Conservation (phyloP, 768 basidiomycete species). For the Lepiota subincarnata region DNA sequence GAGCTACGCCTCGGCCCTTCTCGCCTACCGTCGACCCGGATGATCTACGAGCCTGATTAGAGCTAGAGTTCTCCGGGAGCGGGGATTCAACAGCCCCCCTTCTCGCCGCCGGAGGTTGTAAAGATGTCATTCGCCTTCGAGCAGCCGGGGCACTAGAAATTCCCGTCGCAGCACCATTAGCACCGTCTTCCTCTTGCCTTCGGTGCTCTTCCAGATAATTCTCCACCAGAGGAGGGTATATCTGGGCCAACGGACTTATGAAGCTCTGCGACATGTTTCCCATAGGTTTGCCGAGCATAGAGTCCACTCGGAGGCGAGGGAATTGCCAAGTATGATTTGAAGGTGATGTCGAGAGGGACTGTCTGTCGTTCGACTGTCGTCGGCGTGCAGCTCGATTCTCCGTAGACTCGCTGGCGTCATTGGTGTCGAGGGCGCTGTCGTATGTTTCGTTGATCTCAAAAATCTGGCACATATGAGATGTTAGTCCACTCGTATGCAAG, state of each 20-base stretch:
- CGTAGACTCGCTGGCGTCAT: conserved; percentile 29
- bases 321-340: conserved; percentile 19
- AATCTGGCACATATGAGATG: conserved; percentile 38
- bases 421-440: conserved; percentile 54
- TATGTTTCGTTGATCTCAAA: conserved; percentile 76
- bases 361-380: neutral
- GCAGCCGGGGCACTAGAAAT: neutral
- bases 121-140: conserved; percentile 20
- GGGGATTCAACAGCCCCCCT: neutral
- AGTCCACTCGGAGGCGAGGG: conserved; percentile 39
- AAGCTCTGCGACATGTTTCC: conserved; percentile 27
- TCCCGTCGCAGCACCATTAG: neutral
- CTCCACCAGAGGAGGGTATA: conserved; percentile 64
- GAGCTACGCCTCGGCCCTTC: conserved; percentile 2
- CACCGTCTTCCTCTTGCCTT: neutral
- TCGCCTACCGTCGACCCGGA: conserved; percentile 6
- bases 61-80: neutral
- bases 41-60: neutral
- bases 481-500: neutral
- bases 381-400: conserved; percentile 9
- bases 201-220: conserved; percentile 22
- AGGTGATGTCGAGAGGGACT: conserved; percentile 8
- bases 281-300: conserved; percentile 35
- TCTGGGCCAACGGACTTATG: conserved; percentile 65
- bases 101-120: conserved; percentile 18